Conservation (phyloP, 2,329 filamentous ascomycete species). For the Microdochium trichocladiopsis region DNA sequence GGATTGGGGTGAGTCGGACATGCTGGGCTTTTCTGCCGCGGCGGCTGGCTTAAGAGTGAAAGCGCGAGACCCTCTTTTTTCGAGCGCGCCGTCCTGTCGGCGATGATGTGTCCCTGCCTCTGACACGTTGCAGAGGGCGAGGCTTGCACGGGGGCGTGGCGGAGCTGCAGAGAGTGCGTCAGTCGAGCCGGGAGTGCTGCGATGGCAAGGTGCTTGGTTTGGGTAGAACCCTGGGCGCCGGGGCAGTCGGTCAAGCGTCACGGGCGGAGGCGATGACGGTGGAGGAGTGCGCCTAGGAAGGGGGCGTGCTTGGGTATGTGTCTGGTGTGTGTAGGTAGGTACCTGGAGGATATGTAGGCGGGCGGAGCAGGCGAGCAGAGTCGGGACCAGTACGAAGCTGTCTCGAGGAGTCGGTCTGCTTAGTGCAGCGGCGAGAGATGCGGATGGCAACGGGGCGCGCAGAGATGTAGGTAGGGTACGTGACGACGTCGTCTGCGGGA, state of each 20-base stretch:
- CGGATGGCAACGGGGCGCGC: background rate
- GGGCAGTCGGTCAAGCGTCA: background rate
- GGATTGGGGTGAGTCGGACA: conserved; percentile 82
- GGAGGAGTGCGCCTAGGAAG: background rate
- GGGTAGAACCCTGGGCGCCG: background rate
- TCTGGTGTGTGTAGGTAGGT: no score
- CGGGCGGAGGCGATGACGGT: conserved; percentile 37
- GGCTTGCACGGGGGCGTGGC: conserved; percentile 43
- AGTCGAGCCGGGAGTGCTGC: conserved; percentile 32
- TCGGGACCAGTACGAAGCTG: background rate
- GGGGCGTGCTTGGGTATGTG: background rate
- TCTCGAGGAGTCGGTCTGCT: background rate
- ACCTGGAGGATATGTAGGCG: background rate
- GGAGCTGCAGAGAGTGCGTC: conserved; percentile 49
- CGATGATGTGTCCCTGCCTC: conserved; percentile 51
- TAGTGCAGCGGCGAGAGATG: background rate
- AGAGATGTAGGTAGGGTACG: conserved; percentile 1
- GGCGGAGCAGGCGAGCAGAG: background rate
- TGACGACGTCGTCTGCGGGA: background rate
- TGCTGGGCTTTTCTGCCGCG: conserved; percentile 62
- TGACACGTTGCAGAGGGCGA: conserved; percentile 54
- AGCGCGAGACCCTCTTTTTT: conserved; percentile 21
- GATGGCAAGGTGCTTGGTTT: conserved; percentile 18
- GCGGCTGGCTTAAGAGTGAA: conserved; percentile 46
- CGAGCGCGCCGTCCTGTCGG: conserved; percentile 4